Evolutionary conservation across 352 stramenopile genomes (phyloP), one percentile per base, ranked within the genome.

Genomic region (Thalassiosira delicatula): DNA sequence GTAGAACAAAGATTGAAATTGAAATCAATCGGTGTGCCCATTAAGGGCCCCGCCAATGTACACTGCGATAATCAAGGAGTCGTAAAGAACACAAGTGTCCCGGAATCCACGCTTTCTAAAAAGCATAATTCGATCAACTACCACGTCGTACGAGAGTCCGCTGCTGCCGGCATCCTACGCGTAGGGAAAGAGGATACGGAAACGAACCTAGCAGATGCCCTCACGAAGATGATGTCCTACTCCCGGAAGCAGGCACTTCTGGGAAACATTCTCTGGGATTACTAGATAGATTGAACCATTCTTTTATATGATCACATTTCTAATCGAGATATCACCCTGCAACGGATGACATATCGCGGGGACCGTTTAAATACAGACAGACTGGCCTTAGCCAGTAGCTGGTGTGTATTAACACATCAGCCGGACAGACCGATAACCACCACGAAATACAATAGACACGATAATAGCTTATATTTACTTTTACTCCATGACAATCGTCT

Each of bases 41-140:
- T 88, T 0, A 35, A 75, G 57, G 84, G 80, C 21, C 63, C 79
- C 21, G 42, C 76, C 21, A 75, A 82, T 59, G 46, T 85, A 1
- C 86, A 56, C 21, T 91, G 77, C 63, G 77, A 90, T 59, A 90
- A 90, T 65, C 25, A 83, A 9, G 60, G 37, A 9, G 84, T 91
- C 0, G 33, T 82, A 0, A 86, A 84, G 69, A 90, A 87, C 60
- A 69, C 57, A 0, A 84, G 67, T 8, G 66, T 81, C 21, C 84
- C 82, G 19, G 70, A 82, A n/a, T 88, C 76, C 27, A 77, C 66
- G 25, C 53, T 92, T 19, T 70, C 54, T 0, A 92, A 92, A 70
- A 89, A 90, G 42, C 83, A 88, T 40, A 76, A 90, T 44, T 40
- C 69, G 11, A 86, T 92, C 61, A 78, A 81, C 30, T 92, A 84